Evolutionary conservation across 179 eudicot genomes (phyloP).

Genomic region (Silene vulgaris): DNA sequence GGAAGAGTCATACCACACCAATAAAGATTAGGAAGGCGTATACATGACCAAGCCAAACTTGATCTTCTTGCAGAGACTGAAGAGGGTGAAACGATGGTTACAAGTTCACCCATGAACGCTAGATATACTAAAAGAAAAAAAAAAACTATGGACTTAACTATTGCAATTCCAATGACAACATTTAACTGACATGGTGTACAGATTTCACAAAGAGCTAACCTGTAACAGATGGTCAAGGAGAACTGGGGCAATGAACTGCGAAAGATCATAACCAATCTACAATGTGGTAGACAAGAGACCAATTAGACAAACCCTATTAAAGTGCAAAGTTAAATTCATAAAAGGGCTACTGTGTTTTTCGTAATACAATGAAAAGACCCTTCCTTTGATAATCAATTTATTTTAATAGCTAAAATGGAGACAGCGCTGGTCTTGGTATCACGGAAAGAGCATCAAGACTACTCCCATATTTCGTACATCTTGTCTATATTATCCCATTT

Average conservation of each 20-base stretch:
- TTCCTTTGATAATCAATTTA: not conserved
- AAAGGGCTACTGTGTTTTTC: not conserved
- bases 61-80: constrained; percentile 62
- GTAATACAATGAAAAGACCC: not conserved
- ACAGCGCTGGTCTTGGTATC: not conserved
- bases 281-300: constrained; percentile 8
- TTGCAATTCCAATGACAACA: not conserved
- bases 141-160: not conserved
- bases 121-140: not conserved
- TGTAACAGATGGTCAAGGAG: constrained; percentile 51
- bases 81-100: constrained; percentile 14
- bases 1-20: constrained; percentile 51
- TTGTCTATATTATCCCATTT: no score
- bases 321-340: not conserved
- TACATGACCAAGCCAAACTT: constrained; percentile 57
- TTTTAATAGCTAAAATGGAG: not conserved
- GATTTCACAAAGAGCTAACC: constrained; percentile 29
- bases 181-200: not conserved
- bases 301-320: not conserved
- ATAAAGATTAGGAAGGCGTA: constrained; percentile 58
- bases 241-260: constrained; percentile 62
- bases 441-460: not conserved
- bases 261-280: constrained; percentile 60
- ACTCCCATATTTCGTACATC: no score
- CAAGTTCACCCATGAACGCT: not conserved